A percentile compares a stretch with the other conserved stretches of the same genome.
These are phyloP conservation scores for Penicillium coffeae DNA, from an alignment of 495 filamentous ascomycete species.

Conservation along the genomic window DNA sequence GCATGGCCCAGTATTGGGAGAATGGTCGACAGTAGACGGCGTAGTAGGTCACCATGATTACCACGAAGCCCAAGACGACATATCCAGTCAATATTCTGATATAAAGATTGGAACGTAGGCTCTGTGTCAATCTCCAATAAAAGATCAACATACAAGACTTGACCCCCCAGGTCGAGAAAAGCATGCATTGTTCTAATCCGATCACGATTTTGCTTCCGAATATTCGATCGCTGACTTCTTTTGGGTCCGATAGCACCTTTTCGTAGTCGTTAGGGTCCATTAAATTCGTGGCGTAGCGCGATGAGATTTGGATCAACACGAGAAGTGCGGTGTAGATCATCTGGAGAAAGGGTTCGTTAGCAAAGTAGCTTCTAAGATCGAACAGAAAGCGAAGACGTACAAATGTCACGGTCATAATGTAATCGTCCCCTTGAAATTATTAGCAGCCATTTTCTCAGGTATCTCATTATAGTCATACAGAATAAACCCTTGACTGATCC, in stretches of 20 bases:
- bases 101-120: constrained; percentile 33
- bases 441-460: no score
- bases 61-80: constrained; percentile 50
- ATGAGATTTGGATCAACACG: constrained; percentile 53
- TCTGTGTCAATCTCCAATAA: constrained; percentile 43
- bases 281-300: constrained; percentile 55
- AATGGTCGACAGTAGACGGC: constrained; percentile 64
- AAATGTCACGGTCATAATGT: constrained; percentile 53
- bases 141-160: constrained; percentile 52
- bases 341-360: constrained; percentile 14
- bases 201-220: constrained; percentile 52
- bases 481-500: constrained; percentile 32
- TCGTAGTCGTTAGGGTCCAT: constrained; percentile 50
- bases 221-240: constrained; percentile 40
- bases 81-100: constrained; percentile 55
- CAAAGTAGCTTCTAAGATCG: not conserved
- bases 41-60: constrained; percentile 61
- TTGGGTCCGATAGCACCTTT: constrained; percentile 38
- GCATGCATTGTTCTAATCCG: constrained; percentile 49
- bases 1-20: constrained; percentile 56
- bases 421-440: constrained; percentile 53
- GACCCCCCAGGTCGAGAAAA: constrained; percentile 47
- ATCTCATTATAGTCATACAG: constrained; percentile 34
- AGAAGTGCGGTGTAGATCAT: constrained; percentile 54
- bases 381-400: constrained; percentile 24